Evolutionary conservation across 1,139 yeast genomes (phyloP), one percentile per base, ranked within the genome.

Genomic region (Protomyces inouyei): DNA sequence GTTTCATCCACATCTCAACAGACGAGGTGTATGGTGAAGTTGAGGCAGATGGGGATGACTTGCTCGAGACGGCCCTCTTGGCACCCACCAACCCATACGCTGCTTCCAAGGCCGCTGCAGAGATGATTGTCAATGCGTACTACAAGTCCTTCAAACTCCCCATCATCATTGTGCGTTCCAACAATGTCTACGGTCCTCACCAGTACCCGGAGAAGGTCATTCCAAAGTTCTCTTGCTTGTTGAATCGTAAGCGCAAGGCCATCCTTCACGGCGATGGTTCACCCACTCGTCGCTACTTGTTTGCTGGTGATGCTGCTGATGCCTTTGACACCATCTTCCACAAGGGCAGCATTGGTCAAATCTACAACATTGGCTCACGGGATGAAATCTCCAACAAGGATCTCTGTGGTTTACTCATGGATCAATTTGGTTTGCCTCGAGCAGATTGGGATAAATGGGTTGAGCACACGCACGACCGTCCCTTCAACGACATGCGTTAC

Each of bases 21-120:
- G 87, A 84, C 70, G 87, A 84, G 68, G 87, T 84, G 0, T 84
- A 84, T 68, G 87, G 87, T 0, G 76, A 73, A n/a, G 74, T 71
- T 3, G 64, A 67, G 3, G 78, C 65, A 5, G 71, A 69, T 10
- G 73, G 68, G 8, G 67, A 69, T 8, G 76, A 74, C 60, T 64
- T 77, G n/a, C 69, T 72, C 8, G 85, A 82, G 69, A 65, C 73
- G 0, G 75, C 78, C 1, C 69, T 70, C 0, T 71, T 84, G 37
- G 73, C 75, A 14, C 87, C 87, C 0, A 80, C 87, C 0, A 83
- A 83, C 68, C 87, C 87, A 0, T 84, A 84, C 68, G 77, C 87
- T 1, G 86, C 87, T 0, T 76, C 85, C 23, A 84, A 84, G 69
- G 87, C 86, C 1, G 78, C 85, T 1, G 76, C 81, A 3, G 87